These are phyloP conservation scores for Penicillium sp. DNA, from an alignment of 2,329 filamentous ascomycete genomes.

Conservation along the genomic window DNA sequence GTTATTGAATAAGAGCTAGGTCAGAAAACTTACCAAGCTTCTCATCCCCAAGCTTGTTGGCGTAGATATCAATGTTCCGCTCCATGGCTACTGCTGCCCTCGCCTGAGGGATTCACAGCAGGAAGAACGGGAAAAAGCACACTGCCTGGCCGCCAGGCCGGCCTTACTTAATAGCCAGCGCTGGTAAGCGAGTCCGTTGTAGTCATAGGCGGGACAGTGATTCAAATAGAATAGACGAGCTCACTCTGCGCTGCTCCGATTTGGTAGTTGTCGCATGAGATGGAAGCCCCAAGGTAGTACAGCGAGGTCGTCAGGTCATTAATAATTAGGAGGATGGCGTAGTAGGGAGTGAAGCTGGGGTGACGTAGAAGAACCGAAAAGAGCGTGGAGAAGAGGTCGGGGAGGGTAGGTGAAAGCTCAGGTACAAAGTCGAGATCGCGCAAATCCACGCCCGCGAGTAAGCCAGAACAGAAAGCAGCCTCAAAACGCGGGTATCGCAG, in stretches of 20 bases:
- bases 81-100: slow-evolving; percentile 42
- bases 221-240: slow-evolving; percentile 24
- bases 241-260: slow-evolving; percentile 29
- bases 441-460: slow-evolving; percentile 36
- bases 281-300: slow-evolving; percentile 20
- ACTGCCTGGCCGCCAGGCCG: slow-evolving; percentile 47
- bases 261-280: slow-evolving; percentile 33
- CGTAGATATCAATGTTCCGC: slow-evolving; percentile 56
- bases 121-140: slow-evolving; percentile 28
- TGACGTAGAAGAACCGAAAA: slow-evolving; percentile 18
- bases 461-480: slow-evolving; percentile 33
- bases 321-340: slow-evolving; percentile 24
- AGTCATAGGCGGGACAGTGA: slow-evolving; percentile 38
- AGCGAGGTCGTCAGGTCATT: slow-evolving; percentile 40
- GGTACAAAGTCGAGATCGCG: slow-evolving; percentile 31
- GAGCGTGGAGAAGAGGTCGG: slow-evolving; percentile 23
- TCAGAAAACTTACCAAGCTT: slow-evolving; percentile 49
- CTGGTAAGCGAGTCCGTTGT: slow-evolving; percentile 26
- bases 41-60: slow-evolving; percentile 54
- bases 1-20: background rate
- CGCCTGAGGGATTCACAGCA: slow-evolving; percentile 26
- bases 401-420: slow-evolving; percentile 21
- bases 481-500: slow-evolving; percentile 43
- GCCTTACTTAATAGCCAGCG: slow-evolving; percentile 37
- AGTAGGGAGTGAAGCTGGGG: slow-evolving; percentile 23